These are phyloP conservation scores for Herpetomonas tarakana DNA, from an alignment of 208 protist species.

Conservation along the genomic window DNA sequence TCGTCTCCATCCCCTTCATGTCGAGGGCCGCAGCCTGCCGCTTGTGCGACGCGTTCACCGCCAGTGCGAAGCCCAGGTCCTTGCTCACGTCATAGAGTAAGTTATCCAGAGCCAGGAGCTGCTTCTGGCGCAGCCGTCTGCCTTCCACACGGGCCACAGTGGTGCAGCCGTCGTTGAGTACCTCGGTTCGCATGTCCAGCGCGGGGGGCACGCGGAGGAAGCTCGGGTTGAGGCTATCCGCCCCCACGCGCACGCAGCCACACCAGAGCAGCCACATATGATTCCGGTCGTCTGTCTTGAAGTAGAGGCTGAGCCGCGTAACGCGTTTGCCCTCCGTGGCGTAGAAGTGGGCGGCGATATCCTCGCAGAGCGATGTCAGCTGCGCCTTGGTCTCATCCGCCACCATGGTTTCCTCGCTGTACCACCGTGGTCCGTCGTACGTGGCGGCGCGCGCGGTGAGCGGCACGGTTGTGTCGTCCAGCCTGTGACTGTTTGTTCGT, in stretches of 20 bases:
- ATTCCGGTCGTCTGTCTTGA: constrained; percentile 79
- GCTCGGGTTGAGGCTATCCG: constrained; percentile 70
- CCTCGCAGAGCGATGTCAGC: constrained; percentile 67
- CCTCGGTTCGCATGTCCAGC: constrained; percentile 64
- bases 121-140: constrained; percentile 48
- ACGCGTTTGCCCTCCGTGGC: constrained; percentile 80
- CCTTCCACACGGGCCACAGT: constrained; percentile 39
- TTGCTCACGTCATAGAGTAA: constrained; percentile 69
- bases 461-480: constrained; percentile 60
- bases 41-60: constrained; percentile 58
- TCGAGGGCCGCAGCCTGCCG: constrained; percentile 62
- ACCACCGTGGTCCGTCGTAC: constrained; percentile 81
- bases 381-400: constrained; percentile 77
- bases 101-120: constrained; percentile 70
- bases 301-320: constrained; percentile 76
- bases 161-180: constrained; percentile 65
- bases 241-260: constrained; percentile 66
- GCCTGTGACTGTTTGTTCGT: constrained; percentile 67
- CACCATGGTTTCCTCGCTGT: constrained; percentile 77
- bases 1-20: constrained; percentile 19
- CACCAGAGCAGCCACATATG: constrained; percentile 82
- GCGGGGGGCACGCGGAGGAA: constrained; percentile 60
- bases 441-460: constrained; percentile 60
- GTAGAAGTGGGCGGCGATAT: constrained; percentile 86
- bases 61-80: constrained; percentile 76